phyloP scores from a whole-genome alignment of 106 monocot species.

The Alisma plantagoaquatica region DNA sequence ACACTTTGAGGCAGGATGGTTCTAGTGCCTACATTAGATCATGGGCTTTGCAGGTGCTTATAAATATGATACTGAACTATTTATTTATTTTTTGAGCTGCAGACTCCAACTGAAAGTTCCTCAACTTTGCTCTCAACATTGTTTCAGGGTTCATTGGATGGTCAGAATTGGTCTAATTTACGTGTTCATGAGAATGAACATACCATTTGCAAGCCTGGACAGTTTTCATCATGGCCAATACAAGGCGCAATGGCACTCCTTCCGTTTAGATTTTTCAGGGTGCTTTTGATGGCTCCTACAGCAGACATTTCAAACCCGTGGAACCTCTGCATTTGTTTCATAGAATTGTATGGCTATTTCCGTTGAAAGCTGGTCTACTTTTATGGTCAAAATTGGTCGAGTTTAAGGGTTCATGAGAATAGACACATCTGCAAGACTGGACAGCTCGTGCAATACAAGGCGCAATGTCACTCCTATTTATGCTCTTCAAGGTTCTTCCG shows the following conservation, averaged over 20 bases:
- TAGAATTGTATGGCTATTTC: slow-evolving; percentile 88
- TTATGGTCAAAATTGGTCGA: slow-evolving; percentile 58
- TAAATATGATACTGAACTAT: too few relatives aligned
- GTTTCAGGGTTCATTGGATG: slow-evolving; percentile 73
- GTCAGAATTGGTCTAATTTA: slow-evolving; percentile 55
- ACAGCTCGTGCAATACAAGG: slow-evolving; percentile 63
- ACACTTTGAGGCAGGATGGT: slow-evolving; percentile 91
- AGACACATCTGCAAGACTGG: slow-evolving; percentile 54
- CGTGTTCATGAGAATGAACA: slow-evolving; percentile 69
- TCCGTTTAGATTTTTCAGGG: slow-evolving; percentile 85
- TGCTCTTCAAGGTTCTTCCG: slow-evolving; percentile 56
- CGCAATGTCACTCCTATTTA: slow-evolving; percentile 62
- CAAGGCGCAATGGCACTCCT: slow-evolving; percentile 50
- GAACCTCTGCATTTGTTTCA: slow-evolving; percentile 90
- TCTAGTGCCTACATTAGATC: slow-evolving; percentile 54
- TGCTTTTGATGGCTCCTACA: slow-evolving; percentile 41
- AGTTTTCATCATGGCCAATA: slow-evolving; percentile 82
- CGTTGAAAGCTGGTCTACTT: too few relatives aligned
- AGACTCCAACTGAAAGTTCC: too few relatives aligned
- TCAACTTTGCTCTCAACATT: too few relatives aligned
- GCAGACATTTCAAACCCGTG: slow-evolving; percentile 32
- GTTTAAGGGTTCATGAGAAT: slow-evolving; percentile 50
- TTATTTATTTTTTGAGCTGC: too few relatives aligned
- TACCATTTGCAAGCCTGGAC: slow-evolving; percentile 61
- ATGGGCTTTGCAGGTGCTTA: slow-evolving; percentile 94